Conservation (phyloP, 2,329 filamentous ascomycete species). For the Penicillium palitans region DNA sequence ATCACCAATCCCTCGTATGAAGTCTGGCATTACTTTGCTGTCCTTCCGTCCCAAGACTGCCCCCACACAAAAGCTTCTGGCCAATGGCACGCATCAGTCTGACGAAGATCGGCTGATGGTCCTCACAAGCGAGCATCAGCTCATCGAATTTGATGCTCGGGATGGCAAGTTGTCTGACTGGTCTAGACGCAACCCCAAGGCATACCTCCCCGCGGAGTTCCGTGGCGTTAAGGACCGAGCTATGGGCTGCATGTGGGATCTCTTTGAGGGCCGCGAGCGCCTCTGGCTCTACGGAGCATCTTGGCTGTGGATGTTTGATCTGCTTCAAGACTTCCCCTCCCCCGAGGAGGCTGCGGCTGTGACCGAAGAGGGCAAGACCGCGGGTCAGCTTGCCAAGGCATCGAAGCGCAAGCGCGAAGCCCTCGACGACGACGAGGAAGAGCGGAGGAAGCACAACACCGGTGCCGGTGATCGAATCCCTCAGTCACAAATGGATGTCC, state of each 20-base stretch:
- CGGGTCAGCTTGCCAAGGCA: constrained; percentile 24
- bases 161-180: constrained; percentile 77
- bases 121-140: constrained; percentile 64
- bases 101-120: constrained; percentile 58
- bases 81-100: constrained; percentile 46
- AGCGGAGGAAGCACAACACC: constrained; percentile 49
- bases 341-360: constrained; percentile 32
- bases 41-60: constrained; percentile 59
- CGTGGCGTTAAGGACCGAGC: constrained; percentile 73
- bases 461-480: constrained; percentile 59
- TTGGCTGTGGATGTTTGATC: constrained; percentile 91
- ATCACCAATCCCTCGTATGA: constrained; percentile 67
- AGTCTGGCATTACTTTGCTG: constrained; percentile 64
- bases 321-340: constrained; percentile 65
- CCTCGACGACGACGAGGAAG: constrained; percentile 40
- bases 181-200: constrained; percentile 79
- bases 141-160: constrained; percentile 78
- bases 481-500: constrained; percentile 45
- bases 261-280: constrained; percentile 57
- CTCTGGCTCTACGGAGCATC: constrained; percentile 84
- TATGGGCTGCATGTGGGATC: constrained; percentile 83
- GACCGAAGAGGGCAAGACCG: constrained; percentile 27
- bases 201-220: constrained; percentile 72
- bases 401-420: constrained; percentile 47
- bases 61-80: constrained; percentile 20